Evolutionary conservation across 352 stramenopile genomes (phyloP).

Genomic region (Blastocystis sp.): DNA sequence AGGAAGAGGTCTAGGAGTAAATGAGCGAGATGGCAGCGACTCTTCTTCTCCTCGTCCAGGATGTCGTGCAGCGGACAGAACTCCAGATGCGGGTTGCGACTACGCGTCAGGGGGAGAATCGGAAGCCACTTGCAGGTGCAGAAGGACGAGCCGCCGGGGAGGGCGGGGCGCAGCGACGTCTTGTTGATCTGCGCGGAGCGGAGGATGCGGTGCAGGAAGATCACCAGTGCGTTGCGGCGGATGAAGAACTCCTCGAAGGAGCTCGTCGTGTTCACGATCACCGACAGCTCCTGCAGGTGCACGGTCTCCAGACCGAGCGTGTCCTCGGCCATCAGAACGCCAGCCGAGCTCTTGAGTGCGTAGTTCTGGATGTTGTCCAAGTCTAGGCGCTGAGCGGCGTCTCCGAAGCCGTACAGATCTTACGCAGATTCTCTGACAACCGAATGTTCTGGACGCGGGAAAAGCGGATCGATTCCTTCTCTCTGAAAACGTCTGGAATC

Average conservation of each 20-base stretch:
- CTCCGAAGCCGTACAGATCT: conserved; percentile 33
- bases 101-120: background rate
- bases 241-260: conserved; percentile 69
- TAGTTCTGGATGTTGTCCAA: conserved; percentile 68
- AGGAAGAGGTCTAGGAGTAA: conserved; percentile 55
- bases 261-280: conserved; percentile 67
- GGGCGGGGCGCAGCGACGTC: conserved; percentile 39
- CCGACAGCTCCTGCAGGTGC: conserved; percentile 66
- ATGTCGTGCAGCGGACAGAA: conserved; percentile 66
- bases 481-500: conserved; percentile 46
- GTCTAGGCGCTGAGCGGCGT: background rate
- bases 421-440: conserved; percentile 59
- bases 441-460: conserved; percentile 67
- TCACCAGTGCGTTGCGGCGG: conserved; percentile 67
- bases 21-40: background rate
- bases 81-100: conserved; percentile 65
- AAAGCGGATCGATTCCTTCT: conserved; percentile 69
- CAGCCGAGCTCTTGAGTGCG: conserved; percentile 35
- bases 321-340: conserved; percentile 56
- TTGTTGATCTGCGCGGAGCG: conserved; percentile 68
- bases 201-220: conserved; percentile 68
- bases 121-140: conserved; percentile 61
- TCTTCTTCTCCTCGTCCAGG: conserved; percentile 67
- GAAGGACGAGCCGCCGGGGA: conserved; percentile 38
- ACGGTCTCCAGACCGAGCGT: conserved; percentile 67